These are phyloP conservation scores for Fraxinus dipetala DNA, from an alignment of 305 asterid genomes.

Conservation along the genomic window DNA sequence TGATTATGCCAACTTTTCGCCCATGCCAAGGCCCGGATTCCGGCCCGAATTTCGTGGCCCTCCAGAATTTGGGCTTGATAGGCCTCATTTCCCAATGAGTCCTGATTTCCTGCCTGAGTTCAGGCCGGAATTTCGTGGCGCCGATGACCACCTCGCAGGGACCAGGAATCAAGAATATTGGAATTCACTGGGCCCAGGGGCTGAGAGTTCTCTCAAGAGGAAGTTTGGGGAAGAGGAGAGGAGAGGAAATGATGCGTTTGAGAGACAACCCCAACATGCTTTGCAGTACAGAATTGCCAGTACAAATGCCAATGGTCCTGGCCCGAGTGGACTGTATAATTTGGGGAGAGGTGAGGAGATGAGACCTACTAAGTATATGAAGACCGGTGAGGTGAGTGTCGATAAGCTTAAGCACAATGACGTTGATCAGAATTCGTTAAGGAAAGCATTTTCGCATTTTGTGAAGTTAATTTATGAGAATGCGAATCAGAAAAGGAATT, in stretches of 20 bases:
- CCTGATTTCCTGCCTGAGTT: constrained; percentile 43
- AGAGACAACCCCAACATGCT: constrained; percentile 85
- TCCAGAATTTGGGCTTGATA: constrained; percentile 44
- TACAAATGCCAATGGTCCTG: constrained; percentile 39
- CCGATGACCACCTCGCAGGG: constrained; percentile 35
- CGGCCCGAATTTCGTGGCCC: constrained; percentile 44
- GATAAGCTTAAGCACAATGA: constrained; percentile 50
- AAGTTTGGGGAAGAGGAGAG: constrained; percentile 77
- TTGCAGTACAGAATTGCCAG: constrained; percentile 67
- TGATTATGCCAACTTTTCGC: constrained; percentile 63
- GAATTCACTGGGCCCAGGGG: constrained; percentile 37
- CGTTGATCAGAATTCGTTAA: constrained; percentile 62
- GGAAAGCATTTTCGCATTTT: constrained; percentile 66
- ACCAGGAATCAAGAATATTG: constrained; percentile 45
- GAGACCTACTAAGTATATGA: constrained; percentile 56
- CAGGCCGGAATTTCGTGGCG: constrained; percentile 33
- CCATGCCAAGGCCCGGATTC: constrained; percentile 33
- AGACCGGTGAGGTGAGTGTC: constrained; percentile 43
- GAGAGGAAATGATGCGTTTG: constrained; percentile 62
- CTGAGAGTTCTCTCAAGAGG: constrained; percentile 50
- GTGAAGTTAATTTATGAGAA: constrained; percentile 70
- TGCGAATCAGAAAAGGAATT: constrained; percentile 53
- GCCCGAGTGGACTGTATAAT: constrained; percentile 39
- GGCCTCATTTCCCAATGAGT: constrained; percentile 55
- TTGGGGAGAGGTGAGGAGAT: constrained; percentile 52